Evolutionary conservation across 495 filamentous ascomycete genomes (phyloP).

Genomic region (Xylaria venustula): DNA sequence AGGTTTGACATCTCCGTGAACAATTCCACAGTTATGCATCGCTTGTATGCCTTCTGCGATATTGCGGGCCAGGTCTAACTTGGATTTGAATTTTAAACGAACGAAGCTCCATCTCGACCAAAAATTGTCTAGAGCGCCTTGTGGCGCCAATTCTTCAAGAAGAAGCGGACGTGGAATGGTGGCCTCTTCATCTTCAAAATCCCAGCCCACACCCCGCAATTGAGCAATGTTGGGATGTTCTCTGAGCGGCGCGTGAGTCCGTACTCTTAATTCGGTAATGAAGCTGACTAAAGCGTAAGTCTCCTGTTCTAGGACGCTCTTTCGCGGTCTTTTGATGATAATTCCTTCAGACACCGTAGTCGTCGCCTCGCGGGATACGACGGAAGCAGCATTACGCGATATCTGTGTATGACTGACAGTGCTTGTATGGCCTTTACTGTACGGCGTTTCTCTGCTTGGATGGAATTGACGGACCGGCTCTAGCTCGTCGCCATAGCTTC

Average conservation of each 20-base stretch:
- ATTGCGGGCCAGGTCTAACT: neutral
- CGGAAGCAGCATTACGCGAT: neutral
- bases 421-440: neutral
- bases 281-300: neutral
- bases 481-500: neutral
- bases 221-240: neutral
- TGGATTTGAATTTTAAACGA: neutral
- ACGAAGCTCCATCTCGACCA: neutral
- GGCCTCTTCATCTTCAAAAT: neutral
- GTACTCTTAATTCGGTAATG: neutral
- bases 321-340: neutral
- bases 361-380: neutral
- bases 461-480: neutral
- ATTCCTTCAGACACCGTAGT: neutral
- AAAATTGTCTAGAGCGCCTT: neutral
- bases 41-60: neutral
- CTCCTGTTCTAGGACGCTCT: neutral
- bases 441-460: neutral
- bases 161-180: neutral
- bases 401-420: neutral
- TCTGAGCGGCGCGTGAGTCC: neutral
- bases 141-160: neutral
- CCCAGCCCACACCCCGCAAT: neutral
- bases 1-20: neutral
- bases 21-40: conserved; percentile 22